Base-by-base conservation (phyloP, 164 flowering plant species). In the Amborella trichopoda region DNA sequence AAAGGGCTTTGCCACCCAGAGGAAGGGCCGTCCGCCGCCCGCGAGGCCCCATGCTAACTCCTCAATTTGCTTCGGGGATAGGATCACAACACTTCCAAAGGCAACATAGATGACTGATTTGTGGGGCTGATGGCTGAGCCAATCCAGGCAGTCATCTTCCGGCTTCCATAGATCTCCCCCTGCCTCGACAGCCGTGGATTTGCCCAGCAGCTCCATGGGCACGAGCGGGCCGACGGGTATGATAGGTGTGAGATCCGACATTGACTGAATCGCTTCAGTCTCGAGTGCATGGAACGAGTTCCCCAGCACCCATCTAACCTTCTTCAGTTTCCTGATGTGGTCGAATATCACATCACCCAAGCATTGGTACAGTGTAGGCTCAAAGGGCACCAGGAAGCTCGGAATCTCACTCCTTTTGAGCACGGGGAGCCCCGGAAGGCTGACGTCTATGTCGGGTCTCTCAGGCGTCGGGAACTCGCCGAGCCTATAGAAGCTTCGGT, bases 251-350 rank as follows among this genome's bases (percentile, higher is more conserved):
- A 69, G 8, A 17, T 56, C 44, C 8, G 80, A 62, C 71, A 76
- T 64, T 56, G 63, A 52, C 0, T 68, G 57, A 5, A 79, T 54
- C 13, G 48, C 34, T 0, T 77, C 88, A 6, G 16, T 58, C 45
- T 88, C 96, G 1, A 88, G 81, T 45, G 74, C 91, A 2, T 76
- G 37, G 50, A 77, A 81, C 2, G 89, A 71, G 28, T 80, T 85
- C 60, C 73, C 66, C 45, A 88, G 32, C 0, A 81, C 49, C 33
- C 81, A 80, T 26, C 70, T 74, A 0, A 68, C 56, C 43, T 72
- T 79, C 2, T 65, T 56, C 13, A 88, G 58, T 23, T 71, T 84
- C 50, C 52, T 54, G 63, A 45, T 77, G 52, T 79, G 80, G 0
- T 59, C 63, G n/a, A 71, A 34, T n/a, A 82, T 64, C 2, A 61